Evolutionary conservation across 352 stramenopile species (phyloP).

Genomic region (Phytophthora cactorum): DNA sequence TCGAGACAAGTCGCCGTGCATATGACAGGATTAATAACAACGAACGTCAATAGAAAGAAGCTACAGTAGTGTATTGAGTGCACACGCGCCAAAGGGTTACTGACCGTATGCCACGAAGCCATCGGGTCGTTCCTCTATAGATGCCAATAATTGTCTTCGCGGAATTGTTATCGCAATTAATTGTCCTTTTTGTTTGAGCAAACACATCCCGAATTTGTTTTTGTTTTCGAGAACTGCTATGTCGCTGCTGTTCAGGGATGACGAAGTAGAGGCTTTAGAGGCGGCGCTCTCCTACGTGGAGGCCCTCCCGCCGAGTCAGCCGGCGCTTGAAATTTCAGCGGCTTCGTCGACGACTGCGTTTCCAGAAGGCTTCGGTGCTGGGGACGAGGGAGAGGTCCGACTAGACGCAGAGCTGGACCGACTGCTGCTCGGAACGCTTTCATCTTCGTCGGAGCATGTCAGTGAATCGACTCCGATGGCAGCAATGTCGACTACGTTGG

Average conservation of each 20-base stretch:
- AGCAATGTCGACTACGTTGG: conserved; percentile 2
- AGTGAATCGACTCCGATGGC: conserved; percentile 5
- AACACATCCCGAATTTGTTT: neutral
- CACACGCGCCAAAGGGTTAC: too few species aligned
- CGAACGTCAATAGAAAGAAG: conserved; percentile 6
- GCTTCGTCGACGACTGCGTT: neutral
- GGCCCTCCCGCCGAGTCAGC: conserved; percentile 2
- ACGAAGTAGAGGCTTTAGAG: conserved; percentile 36
- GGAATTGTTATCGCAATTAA: neutral
- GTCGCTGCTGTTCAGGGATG: conserved; percentile 38
- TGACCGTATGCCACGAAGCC: too few species aligned
- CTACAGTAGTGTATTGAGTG: too few species aligned
- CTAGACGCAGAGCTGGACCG: conserved; percentile 34
- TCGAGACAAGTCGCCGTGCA: neutral
- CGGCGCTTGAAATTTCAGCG: neutral
- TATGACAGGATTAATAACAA: neutral
- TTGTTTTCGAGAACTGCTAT: conserved; percentile 16
- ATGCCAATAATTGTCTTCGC: neutral
- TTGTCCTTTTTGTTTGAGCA: conserved; percentile 8
- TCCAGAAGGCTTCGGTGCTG: conserved; percentile 2
- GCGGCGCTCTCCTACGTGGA: conserved; percentile 37
- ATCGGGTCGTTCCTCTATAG: too few species aligned
- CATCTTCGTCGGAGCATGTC: conserved; percentile 27
- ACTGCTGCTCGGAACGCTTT: conserved; percentile 33
- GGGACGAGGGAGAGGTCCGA: conserved; percentile 15